Conservation (phyloP, 2,329 filamentous ascomycete species). For the Cladophialophora bantiana region DNA sequence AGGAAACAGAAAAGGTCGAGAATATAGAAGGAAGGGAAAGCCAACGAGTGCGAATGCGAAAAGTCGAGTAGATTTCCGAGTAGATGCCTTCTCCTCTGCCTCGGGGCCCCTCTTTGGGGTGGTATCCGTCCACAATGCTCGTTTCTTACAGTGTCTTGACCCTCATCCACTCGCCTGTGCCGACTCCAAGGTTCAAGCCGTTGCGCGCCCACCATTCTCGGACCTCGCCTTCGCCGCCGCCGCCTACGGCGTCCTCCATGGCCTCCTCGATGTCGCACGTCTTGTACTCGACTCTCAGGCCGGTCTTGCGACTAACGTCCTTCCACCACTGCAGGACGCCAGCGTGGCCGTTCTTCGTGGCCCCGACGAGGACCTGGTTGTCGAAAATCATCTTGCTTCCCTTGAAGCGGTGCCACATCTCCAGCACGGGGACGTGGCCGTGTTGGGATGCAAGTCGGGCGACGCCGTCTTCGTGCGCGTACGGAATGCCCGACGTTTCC, state of each 20-base stretch:
- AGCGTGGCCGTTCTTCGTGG: conserved; percentile 85
- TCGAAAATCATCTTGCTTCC: conserved; percentile 82
- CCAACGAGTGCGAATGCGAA: too few species aligned
- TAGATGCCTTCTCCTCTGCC: too few species aligned
- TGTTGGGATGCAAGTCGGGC: conserved; percentile 84
- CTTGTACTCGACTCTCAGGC: conserved; percentile 85
- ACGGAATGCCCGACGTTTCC: conserved; percentile 80
- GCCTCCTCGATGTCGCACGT: conserved; percentile 96
- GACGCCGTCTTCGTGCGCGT: conserved; percentile 80
- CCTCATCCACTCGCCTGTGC: conserved; percentile 90
- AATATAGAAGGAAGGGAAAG: too few species aligned
- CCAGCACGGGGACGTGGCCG: conserved; percentile 82
- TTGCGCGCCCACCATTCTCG: conserved; percentile 87
- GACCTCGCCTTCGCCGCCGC: conserved; percentile 72
- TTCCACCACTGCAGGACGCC: conserved; percentile 90
- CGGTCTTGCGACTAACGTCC: conserved; percentile 59
- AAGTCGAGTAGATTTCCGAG: too few species aligned
- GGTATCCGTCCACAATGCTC: not conserved
- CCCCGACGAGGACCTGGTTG: conserved; percentile 80
- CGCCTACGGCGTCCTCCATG: conserved; percentile 81
- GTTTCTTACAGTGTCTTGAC: conserved; percentile 68
- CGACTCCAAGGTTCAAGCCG: conserved; percentile 79
- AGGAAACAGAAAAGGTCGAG: too few species aligned
- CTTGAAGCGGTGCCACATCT: conserved; percentile 79
- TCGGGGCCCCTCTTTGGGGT: too few species aligned